Evolutionary conservation across 208 protist genomes (phyloP), one percentile per base, ranked within the genome.

Genomic region (Trypanosoma scelopori): DNA sequence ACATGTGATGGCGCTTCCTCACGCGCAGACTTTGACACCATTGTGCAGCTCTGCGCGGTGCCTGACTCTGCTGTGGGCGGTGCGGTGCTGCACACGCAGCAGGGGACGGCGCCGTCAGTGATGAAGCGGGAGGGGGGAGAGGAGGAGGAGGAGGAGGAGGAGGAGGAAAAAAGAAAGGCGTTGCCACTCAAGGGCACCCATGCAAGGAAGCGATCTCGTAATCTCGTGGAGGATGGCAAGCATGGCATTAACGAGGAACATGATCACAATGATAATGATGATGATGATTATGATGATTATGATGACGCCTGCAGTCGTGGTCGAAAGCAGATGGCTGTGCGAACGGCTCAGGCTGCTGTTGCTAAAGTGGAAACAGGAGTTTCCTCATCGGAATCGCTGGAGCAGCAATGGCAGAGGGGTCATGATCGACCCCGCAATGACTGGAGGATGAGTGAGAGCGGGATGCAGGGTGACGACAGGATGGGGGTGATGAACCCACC

Each of bases 11-110:
- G 43, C 16, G 50, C 47, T 1, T n/a, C 13, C 30, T 49, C 37
- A 18, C 62, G 65, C 20, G 22, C 35, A 22, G 80, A 84, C 61
- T 76, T 89, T 41, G 79, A 85, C 18, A 55, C 69, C 0, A 72
- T 89, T 27, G 53, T 76, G 0, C 45, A 71, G 20, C 27, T 72
- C 6, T 84, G 79, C 52, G 72, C 61, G 5, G 7, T 71, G 35
- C 55, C 64, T n/a, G 13, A 32, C 15, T 68, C 73, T 18, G 35
- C 48, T 20, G 61, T 55, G 5, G 52, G 50, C 39, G 61, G 73
- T 37, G 39, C 25, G 48, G 63, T 64, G 51, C 66, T 53, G 18
- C 58, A 51, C 25, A 62, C 55, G 16, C 65, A 68, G 71, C 39
- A 27, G 18, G 30, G 42, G 35, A 39, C 27, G 20, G 30, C 37